phyloP scores from a whole-genome alignment of 768 basidiomycete genomes.

The Serendipita sp. region DNA sequence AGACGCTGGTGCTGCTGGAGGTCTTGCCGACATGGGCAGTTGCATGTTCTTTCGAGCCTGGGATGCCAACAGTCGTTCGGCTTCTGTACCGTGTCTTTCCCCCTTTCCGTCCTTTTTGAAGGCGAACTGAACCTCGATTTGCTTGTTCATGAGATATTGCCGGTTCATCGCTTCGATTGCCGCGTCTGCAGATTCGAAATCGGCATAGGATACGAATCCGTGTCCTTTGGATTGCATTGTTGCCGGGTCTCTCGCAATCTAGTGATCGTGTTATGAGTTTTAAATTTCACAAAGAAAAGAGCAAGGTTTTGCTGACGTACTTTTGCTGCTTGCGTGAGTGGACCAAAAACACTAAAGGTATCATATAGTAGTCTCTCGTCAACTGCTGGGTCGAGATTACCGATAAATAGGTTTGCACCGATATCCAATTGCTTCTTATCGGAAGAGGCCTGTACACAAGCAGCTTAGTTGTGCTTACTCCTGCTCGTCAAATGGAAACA shows the following conservation, averaged over 20 bases:
- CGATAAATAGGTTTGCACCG: slow-evolving; percentile 93
- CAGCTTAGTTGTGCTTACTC: not conserved
- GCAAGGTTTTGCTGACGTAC: slow-evolving; percentile 32
- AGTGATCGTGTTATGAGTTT: not conserved
- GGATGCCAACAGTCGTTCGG: slow-evolving; percentile 89
- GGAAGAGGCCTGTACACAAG: slow-evolving; percentile 60
- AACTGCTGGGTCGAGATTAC: slow-evolving; percentile 87
- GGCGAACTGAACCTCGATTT: slow-evolving; percentile 92
- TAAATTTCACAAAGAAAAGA: not conserved
- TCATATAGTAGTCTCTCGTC: slow-evolving; percentile 88
- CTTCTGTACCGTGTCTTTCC: slow-evolving; percentile 89
- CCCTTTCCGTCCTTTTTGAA: slow-evolving; percentile 99
- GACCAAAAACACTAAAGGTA: slow-evolving; percentile 89
- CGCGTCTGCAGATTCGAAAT: slow-evolving; percentile 93
- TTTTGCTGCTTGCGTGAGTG: slow-evolving; percentile 85
- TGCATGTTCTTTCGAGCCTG: slow-evolving; percentile 95
- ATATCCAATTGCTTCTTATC: slow-evolving; percentile 98
- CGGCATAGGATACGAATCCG: slow-evolving; percentile 93
- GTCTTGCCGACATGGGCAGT: slow-evolving; percentile 58
- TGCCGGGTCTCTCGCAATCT: slow-evolving; percentile 86
- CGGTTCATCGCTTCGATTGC: slow-evolving; percentile 95
- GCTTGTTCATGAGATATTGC: slow-evolving; percentile 97
- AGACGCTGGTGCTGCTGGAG: slow-evolving; percentile 33
- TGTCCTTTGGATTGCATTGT: slow-evolving; percentile 87
- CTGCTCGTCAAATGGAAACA: slow-evolving; percentile 20